Evolutionary conservation across 768 basidiomycete species (phyloP).

Genomic region (Rubroboletus pulcherrimus): DNA sequence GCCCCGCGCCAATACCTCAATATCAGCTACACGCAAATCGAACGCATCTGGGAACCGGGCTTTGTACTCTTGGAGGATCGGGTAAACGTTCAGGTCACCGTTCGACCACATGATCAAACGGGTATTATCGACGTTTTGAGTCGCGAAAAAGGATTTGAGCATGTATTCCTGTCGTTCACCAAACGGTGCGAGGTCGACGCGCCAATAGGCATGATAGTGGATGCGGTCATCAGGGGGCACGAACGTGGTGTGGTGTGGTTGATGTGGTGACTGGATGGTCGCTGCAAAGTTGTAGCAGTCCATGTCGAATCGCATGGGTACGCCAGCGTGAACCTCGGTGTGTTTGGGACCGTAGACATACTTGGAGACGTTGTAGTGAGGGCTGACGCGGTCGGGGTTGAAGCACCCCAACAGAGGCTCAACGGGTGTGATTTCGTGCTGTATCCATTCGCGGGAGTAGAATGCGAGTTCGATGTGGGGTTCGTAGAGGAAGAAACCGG

Average conservation of each 20-base stretch:
- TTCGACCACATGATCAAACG: conserved; percentile 91
- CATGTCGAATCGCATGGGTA: conserved; percentile 72
- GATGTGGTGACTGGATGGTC: conserved; percentile 52
- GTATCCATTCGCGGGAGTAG: conserved; percentile 74
- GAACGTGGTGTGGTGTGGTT: conserved; percentile 1
- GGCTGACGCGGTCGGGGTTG: conserved; percentile 52
- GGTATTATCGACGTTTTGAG: conserved; percentile 64
- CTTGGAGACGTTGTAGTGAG: conserved; percentile 64
- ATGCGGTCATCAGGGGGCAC: conserved; percentile 42
- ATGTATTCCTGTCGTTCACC: conserved; percentile 82
- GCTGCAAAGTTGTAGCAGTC: conserved; percentile 94
- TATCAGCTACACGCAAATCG: conserved; percentile 65
- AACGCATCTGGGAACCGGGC: conserved; percentile 66
- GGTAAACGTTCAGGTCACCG: conserved; percentile 58
- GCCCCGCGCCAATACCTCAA: conserved; percentile 60
- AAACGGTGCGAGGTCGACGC: conserved; percentile 81
- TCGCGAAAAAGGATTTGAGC: conserved; percentile 91
- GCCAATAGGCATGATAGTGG: conserved; percentile 92
- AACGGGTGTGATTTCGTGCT: conserved; percentile 62
- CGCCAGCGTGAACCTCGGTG: conserved; percentile 76
- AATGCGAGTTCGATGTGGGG: conserved; percentile 83
- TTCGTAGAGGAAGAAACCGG: conserved; percentile 64
- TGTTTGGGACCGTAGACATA: conserved; percentile 59
- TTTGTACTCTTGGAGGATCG: conserved; percentile 59
- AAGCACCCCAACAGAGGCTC: conserved; percentile 74